These are phyloP conservation scores for Stagonosporopsis vannaccii DNA, from an alignment of 2,329 filamentous ascomycete genomes.

Conservation along the genomic window DNA sequence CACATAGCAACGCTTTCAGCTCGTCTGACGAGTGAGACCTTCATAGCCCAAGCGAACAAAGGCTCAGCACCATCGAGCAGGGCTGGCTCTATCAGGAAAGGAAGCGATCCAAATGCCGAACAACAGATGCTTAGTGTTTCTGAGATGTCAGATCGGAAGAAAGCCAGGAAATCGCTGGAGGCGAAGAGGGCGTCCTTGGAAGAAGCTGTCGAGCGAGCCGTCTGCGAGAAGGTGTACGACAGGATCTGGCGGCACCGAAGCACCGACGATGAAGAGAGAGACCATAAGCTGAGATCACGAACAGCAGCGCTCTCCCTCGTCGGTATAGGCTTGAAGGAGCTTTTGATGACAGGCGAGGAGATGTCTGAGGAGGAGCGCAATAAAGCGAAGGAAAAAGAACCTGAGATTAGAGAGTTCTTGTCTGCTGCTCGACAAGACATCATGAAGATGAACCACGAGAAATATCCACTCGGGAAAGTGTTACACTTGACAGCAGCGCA, in stretches of 20 bases:
- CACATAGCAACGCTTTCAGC: constrained; percentile 83
- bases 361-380: constrained; percentile 64
- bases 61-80: constrained; percentile 48
- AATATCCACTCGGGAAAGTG: constrained; percentile 89
- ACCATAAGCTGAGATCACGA: constrained; percentile 93
- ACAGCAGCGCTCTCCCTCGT: constrained; percentile 91
- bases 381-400: constrained; percentile 59
- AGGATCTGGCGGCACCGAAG: constrained; percentile 90
- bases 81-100: constrained; percentile 48
- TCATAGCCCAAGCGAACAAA: constrained; percentile 46
- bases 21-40: constrained; percentile 73
- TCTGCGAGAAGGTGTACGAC: constrained; percentile 82
- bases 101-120: constrained; percentile 52
- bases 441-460: constrained; percentile 82
- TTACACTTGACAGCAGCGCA: constrained; percentile 87
- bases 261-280: constrained; percentile 92
- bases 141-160: constrained; percentile 82
- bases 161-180: constrained; percentile 78
- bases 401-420: constrained; percentile 76
- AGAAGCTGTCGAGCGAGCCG: constrained; percentile 86
- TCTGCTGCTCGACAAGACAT: constrained; percentile 72
- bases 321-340: constrained; percentile 84
- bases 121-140: constrained; percentile 92
- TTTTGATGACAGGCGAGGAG: constrained; percentile 66
- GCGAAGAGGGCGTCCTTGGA: constrained; percentile 79